These are phyloP conservation scores for Suillus luteus DNA, from an alignment of 768 basidiomycete genomes.

Conservation along the genomic window DNA sequence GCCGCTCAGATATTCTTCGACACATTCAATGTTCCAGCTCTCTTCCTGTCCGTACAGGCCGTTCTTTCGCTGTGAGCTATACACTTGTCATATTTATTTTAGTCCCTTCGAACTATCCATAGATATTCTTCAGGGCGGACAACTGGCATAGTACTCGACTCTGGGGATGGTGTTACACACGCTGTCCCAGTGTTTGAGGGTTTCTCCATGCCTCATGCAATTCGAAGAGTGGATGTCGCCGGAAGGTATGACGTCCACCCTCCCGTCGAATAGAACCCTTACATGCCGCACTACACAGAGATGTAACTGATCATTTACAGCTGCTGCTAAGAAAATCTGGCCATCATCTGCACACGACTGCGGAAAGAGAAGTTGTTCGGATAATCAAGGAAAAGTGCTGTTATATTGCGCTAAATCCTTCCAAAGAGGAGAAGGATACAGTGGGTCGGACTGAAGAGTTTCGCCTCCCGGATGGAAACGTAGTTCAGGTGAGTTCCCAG, in stretches of 20 bases:
- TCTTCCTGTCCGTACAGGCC: conserved; percentile 96
- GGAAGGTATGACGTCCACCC: conserved; percentile 63
- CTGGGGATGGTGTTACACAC: conserved; percentile 98
- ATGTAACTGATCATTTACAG: conserved; percentile 96
- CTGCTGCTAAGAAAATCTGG: conserved; percentile 92
- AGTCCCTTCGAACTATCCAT: conserved; percentile 19
- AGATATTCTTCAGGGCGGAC: conserved; percentile 99
- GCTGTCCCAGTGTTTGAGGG: conserved; percentile 99
- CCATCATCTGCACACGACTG: conserved; percentile 93
- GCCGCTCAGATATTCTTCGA: conserved; percentile 99
- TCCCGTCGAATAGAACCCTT: background rate
- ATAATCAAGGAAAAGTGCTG: conserved; percentile 99
- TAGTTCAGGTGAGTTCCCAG: conserved; percentile 70
- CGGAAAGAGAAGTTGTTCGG: conserved; percentile 94
- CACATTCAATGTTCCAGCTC: conserved; percentile 98
- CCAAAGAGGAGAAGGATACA: conserved; percentile 94
- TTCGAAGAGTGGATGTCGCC: conserved; percentile 93
- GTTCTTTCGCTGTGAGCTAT: conserved; percentile 86
- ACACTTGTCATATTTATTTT: conserved; percentile 6
- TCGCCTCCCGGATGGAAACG: conserved; percentile 91
- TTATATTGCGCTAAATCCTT: conserved; percentile 89
- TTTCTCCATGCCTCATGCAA: conserved; percentile 98
- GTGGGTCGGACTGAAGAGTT: conserved; percentile 82
- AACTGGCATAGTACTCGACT: conserved; percentile 98
- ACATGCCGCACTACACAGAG: conserved; percentile 48